Evolutionary conservation across 345 rosid genomes (phyloP), one percentile per base, ranked within the genome.

Genomic region (Iberis pinnata): DNA sequence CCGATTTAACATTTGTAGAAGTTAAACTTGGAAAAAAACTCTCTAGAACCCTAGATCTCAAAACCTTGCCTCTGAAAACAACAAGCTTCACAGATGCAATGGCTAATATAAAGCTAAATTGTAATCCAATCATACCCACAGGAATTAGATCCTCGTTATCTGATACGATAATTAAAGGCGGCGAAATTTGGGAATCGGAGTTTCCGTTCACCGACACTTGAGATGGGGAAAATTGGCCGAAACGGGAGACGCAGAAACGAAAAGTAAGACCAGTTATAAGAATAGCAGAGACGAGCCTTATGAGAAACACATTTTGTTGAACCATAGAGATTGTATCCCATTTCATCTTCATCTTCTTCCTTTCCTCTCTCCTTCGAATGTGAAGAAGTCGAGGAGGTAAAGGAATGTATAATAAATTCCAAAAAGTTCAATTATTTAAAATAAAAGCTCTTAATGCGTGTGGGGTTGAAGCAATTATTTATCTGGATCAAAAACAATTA

Each of bases 291-390:
- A 68, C 73, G 17, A 89, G 49, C 63, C 75, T 86, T 13, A 79
- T 43, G 12, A 82, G 58, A 59, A 73, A 67, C 24, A 75, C 55
- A 22, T 73, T 70, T 64, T 77, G 76, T 60, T 72, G 79, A 63
- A 52, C 60, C 15, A 43, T 35, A 7, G 78, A 61, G 64, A 64
- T 60, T 55, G 68, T 39, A 25, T 72, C 76, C 82, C 74, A 71
- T 43, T 59, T 61, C 16, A 68, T 5, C 72, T 75, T 89, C 97
- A 80, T 89, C 60, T 54, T 5, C 72, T 75, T 89, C 97, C 55
- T 38, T 52, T 41, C 45, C 43, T 24, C 18, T 37, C 44, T 44
- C 47, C 38, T 29, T 37, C n/a, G 54, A 20, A 24, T 35, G 25
- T 33, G 12, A n/a, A 15, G 17, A 61, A 42, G 36, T 9, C 2